Conservation (phyloP, 2,329 filamentous ascomycete genomes). For the Penicillium sp. region DNA sequence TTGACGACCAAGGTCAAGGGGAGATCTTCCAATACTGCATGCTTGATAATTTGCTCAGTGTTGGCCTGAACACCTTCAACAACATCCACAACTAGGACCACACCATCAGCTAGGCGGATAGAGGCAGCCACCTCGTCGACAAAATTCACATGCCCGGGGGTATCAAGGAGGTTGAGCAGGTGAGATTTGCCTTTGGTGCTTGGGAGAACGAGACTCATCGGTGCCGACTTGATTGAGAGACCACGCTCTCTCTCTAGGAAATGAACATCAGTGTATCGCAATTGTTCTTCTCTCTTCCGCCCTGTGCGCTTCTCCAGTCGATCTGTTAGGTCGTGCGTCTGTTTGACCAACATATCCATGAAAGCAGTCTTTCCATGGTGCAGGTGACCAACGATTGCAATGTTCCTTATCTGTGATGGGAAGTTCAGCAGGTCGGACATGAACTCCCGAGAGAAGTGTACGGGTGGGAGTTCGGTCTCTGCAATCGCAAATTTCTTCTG, state of each 20-base stretch:
- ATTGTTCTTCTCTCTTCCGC: slow-evolving; percentile 79
- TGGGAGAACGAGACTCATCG: slow-evolving; percentile 90
- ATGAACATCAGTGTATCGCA: slow-evolving; percentile 93
- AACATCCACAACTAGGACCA: slow-evolving; percentile 91
- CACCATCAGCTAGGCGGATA: slow-evolving; percentile 82
- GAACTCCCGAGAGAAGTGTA: slow-evolving; percentile 84
- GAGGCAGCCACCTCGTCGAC: slow-evolving; percentile 93
- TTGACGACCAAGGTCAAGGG: slow-evolving; percentile 90
- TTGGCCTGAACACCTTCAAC: slow-evolving; percentile 99
- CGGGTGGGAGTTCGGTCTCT: slow-evolving; percentile 84
- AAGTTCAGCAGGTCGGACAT: slow-evolving; percentile 97
- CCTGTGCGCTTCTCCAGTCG: slow-evolving; percentile 78
- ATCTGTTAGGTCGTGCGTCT: slow-evolving; percentile 85
- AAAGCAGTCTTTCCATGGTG: slow-evolving; percentile 98
- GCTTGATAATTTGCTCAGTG: slow-evolving; percentile 95
- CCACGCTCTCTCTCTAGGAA: slow-evolving; percentile 85
- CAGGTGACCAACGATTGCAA: slow-evolving; percentile 86
- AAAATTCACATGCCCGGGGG: slow-evolving; percentile 96
- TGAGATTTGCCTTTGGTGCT: slow-evolving; percentile 92
- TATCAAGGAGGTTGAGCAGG: slow-evolving; percentile 91
- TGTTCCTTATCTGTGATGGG: slow-evolving; percentile 88
- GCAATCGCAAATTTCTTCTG: slow-evolving; percentile 96
- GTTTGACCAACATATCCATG: slow-evolving; percentile 95
- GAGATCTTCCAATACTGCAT: slow-evolving; percentile 85
- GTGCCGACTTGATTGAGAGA: slow-evolving; percentile 85